A percentile compares a stretch with the other conserved stretches of the same genome.
phyloP scores from a whole-genome alignment of 2,329 filamentous ascomycete genomes.

The Beauveria sp. region DNA sequence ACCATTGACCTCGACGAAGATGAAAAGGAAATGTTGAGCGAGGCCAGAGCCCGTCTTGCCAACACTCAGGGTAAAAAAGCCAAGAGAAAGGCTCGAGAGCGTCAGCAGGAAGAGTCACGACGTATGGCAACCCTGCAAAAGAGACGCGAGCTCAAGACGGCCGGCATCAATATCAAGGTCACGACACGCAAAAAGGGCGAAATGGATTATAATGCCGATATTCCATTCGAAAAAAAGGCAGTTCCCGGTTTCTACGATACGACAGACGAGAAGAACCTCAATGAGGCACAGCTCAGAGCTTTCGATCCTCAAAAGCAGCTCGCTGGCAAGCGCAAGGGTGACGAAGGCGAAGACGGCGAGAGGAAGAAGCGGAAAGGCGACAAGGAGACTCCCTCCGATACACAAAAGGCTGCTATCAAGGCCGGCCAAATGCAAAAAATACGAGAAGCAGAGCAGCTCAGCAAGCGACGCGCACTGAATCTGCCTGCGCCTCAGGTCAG shows the following conservation, averaged over 20 bases:
- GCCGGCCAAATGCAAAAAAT: conserved; percentile 93
- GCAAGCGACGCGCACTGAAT: conserved; percentile 76
- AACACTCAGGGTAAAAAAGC: conserved; percentile 99
- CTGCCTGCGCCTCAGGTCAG: conserved; percentile 86
- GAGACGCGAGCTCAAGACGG: conserved; percentile 90
- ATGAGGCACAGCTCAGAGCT: conserved; percentile 74
- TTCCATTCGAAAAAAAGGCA: conserved; percentile 92
- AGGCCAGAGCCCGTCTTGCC: conserved; percentile 89
- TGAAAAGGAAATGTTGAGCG: conserved; percentile 98
- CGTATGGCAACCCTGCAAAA: conserved; percentile 88
- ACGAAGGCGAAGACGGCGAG: conserved; percentile 73
- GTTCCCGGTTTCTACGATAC: conserved; percentile 91
- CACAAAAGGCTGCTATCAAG: conserved; percentile 80
- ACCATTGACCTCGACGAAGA: conserved; percentile 98
- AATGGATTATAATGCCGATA: conserved; percentile 99
- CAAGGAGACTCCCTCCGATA: conserved; percentile 69
- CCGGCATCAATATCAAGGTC: conserved; percentile 97
- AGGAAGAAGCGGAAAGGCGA: conserved; percentile 87
- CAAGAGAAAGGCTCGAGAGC: conserved; percentile 91
- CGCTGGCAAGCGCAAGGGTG: conserved; percentile 86
- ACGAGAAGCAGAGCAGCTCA: conserved; percentile 92
- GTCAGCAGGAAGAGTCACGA: conserved; percentile 90
- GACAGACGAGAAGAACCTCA: conserved; percentile 66
- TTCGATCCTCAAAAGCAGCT: conserved; percentile 92
- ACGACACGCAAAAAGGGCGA: conserved; percentile 85